phyloP scores from a whole-genome alignment of 2,329 filamentous ascomycete genomes.

The Colletotrichum musae region DNA sequence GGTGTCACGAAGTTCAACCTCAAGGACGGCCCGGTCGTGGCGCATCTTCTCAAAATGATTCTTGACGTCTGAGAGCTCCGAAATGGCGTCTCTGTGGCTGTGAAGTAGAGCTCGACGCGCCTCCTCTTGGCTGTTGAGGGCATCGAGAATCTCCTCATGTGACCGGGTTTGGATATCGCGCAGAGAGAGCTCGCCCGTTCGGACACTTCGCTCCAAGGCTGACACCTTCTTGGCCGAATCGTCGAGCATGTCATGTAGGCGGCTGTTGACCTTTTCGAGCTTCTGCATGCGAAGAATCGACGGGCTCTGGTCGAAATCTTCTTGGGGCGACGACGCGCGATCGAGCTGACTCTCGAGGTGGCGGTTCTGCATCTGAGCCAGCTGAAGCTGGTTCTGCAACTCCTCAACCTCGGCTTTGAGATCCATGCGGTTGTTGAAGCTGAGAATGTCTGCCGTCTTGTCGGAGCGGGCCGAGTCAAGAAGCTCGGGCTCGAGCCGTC shows the following conservation, averaged over 20 bases:
- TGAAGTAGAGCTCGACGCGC: conserved; percentile 86
- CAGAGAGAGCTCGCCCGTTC: conserved; percentile 87
- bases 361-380: conserved; percentile 94
- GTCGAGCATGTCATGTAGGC: conserved; percentile 93
- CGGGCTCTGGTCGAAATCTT: conserved; percentile 80
- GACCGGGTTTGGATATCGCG: conserved; percentile 94
- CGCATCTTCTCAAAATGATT: conserved; percentile 89
- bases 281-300: conserved; percentile 88
- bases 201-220: conserved; percentile 87
- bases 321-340: conserved; percentile 73
- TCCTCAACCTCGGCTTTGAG: conserved; percentile 91
- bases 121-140: conserved; percentile 94
- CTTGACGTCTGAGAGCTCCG: conserved; percentile 89
- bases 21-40: conserved; percentile 82
- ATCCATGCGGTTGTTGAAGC: conserved; percentile 91
- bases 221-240: conserved; percentile 95
- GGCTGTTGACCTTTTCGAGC: conserved; percentile 91
- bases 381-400: conserved; percentile 92
- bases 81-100: conserved; percentile 86
- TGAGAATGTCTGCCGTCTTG: conserved; percentile 84
- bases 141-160: conserved; percentile 92
- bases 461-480: conserved; percentile 87
- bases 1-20: conserved; percentile 89
- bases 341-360: conserved; percentile 92
- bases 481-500: conserved; percentile 76